Evolutionary conservation across 73 alveolate genomes (phyloP).

Genomic region (Paramecium primaurelia): DNA sequence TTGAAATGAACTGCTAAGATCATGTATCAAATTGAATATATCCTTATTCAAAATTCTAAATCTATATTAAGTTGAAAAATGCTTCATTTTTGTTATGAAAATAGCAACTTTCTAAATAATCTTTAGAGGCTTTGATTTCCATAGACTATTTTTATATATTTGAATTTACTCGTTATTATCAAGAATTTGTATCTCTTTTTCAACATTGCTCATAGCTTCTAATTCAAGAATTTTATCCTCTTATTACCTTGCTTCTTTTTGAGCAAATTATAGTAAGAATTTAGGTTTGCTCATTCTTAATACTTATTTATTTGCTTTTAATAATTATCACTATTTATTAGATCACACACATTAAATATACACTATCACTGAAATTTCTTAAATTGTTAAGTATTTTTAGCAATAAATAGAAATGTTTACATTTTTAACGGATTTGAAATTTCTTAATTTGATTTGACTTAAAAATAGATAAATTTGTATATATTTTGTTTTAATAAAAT

Average conservation of each 20-base stretch:
- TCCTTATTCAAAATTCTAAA: neutral
- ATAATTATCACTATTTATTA: neutral
- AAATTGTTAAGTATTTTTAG: neutral
- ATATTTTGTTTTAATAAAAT: too few relatives aligned
- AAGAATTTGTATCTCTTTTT: neutral
- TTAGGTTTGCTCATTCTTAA: neutral
- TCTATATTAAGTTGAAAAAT: neutral
- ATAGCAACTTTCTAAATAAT: neutral
- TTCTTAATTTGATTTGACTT: too few relatives aligned
- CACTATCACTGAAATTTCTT: neutral
- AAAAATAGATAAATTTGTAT: neutral
- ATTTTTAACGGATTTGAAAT: too few relatives aligned
- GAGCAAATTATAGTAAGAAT: neutral
- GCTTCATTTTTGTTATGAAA: slow-evolving; percentile 3
- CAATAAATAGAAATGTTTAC: neutral
- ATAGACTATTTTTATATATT: neutral
- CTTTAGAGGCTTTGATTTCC: neutral
- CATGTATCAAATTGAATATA: neutral
- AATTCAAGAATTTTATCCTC: neutral
- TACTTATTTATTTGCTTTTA: neutral
- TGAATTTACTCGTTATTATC: neutral
- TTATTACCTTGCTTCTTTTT: neutral
- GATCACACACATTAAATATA: neutral
- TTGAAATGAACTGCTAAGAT: neutral
- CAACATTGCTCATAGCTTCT: neutral